Conservation (phyloP, 1,139 yeast genomes). For the Blastobotrys proliferans region DNA sequence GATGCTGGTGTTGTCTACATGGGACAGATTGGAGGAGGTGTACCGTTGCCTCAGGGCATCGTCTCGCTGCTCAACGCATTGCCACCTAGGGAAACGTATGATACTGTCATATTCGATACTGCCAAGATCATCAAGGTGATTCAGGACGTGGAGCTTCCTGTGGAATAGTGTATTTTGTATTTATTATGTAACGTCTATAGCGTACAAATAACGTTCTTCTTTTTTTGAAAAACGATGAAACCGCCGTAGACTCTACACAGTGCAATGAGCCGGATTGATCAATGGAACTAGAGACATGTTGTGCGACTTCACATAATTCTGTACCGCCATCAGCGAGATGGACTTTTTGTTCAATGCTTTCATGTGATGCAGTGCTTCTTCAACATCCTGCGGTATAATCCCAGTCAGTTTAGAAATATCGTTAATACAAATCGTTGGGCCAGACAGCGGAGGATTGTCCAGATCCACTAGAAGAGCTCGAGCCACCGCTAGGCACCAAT, state of each 20-base stretch:
- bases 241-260: not conserved
- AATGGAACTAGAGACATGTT: slow-evolving; percentile 17
- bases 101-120: slow-evolving; percentile 28
- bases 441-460: slow-evolving; percentile 14
- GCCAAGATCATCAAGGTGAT: slow-evolving; percentile 22
- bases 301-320: slow-evolving; percentile 15
- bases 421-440: slow-evolving; percentile 29
- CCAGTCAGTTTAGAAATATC: slow-evolving; percentile 60
- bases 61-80: slow-evolving; percentile 27
- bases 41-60: slow-evolving; percentile 26
- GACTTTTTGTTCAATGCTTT: slow-evolving; percentile 18
- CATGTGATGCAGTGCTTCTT: slow-evolving; percentile 62
- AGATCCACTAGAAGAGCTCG: slow-evolving; percentile 32
- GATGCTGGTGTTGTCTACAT: too few relatives aligned
- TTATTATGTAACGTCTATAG: not conserved
- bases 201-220: not conserved
- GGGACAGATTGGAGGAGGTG: too few relatives aligned
- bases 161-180: not conserved
- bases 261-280: slow-evolving; percentile 18
- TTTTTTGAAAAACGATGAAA: not conserved
- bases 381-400: slow-evolving; percentile 64
- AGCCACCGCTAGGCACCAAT: slow-evolving; percentile 62
- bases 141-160: slow-evolving; percentile 18
- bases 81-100: slow-evolving; percentile 33
- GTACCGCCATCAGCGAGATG: slow-evolving; percentile 16